Base-by-base conservation (phyloP, 2,329 filamentous ascomycete genomes). In the Cordyceps tenuipes region DNA sequence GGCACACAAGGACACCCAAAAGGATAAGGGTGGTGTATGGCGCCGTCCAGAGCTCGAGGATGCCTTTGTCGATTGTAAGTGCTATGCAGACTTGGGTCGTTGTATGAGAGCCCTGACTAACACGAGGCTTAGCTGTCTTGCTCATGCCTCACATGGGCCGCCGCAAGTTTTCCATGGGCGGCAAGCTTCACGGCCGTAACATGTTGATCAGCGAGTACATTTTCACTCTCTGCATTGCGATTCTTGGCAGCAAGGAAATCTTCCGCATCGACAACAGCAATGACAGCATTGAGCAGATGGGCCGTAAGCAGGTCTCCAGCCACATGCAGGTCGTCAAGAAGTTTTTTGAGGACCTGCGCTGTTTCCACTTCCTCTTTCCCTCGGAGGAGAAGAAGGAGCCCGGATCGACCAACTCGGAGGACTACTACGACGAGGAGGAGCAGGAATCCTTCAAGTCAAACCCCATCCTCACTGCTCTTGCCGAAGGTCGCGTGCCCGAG, bases 251-350 rank as follows among this genome's bases (percentile, higher is more conserved):
- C 70, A 75, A 75, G 61, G 73, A 75, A 64, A 75, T 75, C 62
- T 75, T 75, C 62, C 69, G 73, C 55, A 75, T 75, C 66, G 73
- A 75, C 62, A 75, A 75, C 63, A 75, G 73, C 68, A 75, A 74
- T 60, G 73, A 75, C 58, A 75, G 73, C 63, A 75, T 75, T 54
- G 73, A 75, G 65, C 73, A 78, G 61, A 78, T 80, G 69, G 75
- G 78, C 63, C 76, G 83, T 60, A 88, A 88, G 70, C 84, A 87
- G 66, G 83, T 88, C 5, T 88, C 85, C 2, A 88, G 84, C 68
- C 85, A 88, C 67, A 88, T 88, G 67, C 85, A 89, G 68, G 85
- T 89, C 15, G 74, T 88, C 59, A 88, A 88, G 73, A 82, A 82
- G 56, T 86, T 87, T 69, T 82, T 88, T 64, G 77, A 79, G 59